Evolutionary conservation across 2,329 filamentous ascomycete species (phyloP).

Genomic region (Scedosporium boydii): DNA sequence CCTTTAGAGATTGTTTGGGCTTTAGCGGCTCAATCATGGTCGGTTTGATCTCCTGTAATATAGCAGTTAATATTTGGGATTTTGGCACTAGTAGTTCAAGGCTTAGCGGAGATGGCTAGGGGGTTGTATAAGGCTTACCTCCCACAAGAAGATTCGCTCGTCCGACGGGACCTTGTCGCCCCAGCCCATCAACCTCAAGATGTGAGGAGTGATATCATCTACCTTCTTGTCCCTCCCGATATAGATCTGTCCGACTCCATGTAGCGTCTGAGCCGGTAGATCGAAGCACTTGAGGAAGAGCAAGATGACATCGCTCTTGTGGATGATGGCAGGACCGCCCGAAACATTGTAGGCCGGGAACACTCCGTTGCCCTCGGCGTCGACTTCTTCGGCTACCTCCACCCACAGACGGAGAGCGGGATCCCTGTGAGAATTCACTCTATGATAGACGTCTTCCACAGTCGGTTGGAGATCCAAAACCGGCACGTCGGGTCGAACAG

Average conservation of each 20-base stretch:
- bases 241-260: constrained; percentile 75
- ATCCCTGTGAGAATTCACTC: constrained; percentile 52
- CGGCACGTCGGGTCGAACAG: constrained; percentile 79
- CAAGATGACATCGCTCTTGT: constrained; percentile 59
- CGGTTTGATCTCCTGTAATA: constrained; percentile 72
- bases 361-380: constrained; percentile 54
- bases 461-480: constrained; percentile 70
- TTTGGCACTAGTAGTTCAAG: not conserved
- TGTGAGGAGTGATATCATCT: constrained; percentile 68
- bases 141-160: constrained; percentile 63
- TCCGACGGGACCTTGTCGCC: constrained; percentile 58
- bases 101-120: not conserved
- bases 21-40: constrained; percentile 96
- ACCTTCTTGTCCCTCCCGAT: constrained; percentile 83
- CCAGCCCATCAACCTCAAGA: constrained; percentile 81
- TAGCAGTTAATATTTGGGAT: constrained; percentile 20
- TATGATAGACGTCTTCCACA: constrained; percentile 56
- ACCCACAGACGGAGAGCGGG: constrained; percentile 77
- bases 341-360: not conserved
- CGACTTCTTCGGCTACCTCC: constrained; percentile 62
- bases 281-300: constrained; percentile 94
- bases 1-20: constrained; percentile 76
- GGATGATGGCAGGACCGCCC: constrained; percentile 18
- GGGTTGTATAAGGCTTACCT: constrained; percentile 36
- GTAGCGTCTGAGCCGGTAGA: constrained; percentile 61